These are phyloP conservation scores for Asterophora parasitica DNA, from an alignment of 768 basidiomycete genomes.

Conservation along the genomic window DNA sequence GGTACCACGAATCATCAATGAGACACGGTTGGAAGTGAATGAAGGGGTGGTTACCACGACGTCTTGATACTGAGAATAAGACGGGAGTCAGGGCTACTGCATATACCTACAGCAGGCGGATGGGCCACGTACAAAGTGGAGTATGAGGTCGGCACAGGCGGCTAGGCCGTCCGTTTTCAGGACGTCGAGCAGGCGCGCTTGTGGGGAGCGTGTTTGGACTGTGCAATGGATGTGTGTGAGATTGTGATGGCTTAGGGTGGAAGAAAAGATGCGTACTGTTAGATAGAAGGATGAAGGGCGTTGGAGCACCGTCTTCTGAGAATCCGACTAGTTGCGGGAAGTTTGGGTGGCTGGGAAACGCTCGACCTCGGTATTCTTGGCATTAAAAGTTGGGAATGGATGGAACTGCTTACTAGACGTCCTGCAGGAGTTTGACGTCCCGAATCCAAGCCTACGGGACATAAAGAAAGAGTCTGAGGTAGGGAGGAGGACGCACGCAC, in stretches of 20 bases:
- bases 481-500: too few relatives aligned
- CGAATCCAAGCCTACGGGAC: constrained; percentile 38
- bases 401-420: constrained; percentile 36
- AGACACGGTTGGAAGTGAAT: background rate
- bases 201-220: constrained; percentile 42
- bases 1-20: background rate
- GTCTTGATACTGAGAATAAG: constrained; percentile 33
- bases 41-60: constrained; percentile 24
- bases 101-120: constrained; percentile 24
- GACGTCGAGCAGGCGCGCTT: constrained; percentile 31
- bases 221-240: background rate
- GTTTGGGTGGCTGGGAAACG: constrained; percentile 39
- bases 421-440: constrained; percentile 47
- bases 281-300: constrained; percentile 48
- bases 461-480: too few relatives aligned
- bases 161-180: constrained; percentile 34
- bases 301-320: constrained; percentile 38
- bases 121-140: constrained; percentile 15
- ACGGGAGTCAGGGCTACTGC: constrained; percentile 21
- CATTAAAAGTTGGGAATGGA: background rate
- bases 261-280: constrained; percentile 28
- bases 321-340: constrained; percentile 51
- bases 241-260: background rate
- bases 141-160: constrained; percentile 25
- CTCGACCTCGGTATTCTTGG: background rate